Conservation (phyloP, 352 stramenopile species). For the Phytophthora idaei region DNA sequence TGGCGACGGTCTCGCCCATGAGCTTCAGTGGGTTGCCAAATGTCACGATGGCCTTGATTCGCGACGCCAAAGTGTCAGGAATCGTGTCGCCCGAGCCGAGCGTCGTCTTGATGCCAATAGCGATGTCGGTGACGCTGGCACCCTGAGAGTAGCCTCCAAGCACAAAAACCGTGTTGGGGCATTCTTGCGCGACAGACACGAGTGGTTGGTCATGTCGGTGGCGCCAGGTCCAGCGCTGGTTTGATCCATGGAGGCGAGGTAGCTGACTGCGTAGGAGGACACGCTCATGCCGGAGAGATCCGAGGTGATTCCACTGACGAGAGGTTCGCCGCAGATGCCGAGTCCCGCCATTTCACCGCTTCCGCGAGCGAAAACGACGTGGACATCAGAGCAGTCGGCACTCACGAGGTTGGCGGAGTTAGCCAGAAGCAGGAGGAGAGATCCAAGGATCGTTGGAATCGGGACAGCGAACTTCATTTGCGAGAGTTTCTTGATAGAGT, state of each 20-base stretch:
- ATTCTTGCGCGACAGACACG: slow-evolving; percentile 29
- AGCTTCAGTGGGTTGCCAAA: slow-evolving; percentile 44
- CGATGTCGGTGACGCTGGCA: slow-evolving; percentile 38
- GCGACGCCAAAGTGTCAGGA: slow-evolving; percentile 22
- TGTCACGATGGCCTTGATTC: slow-evolving; percentile 44
- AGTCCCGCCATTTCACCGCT: slow-evolving; percentile 12
- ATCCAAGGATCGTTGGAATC: slow-evolving; percentile 5
- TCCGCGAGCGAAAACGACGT: slow-evolving; percentile 13
- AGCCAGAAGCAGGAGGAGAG: background rate
- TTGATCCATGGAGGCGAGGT: slow-evolving; percentile 26
- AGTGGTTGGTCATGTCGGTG: slow-evolving; percentile 46
- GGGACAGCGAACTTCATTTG: background rate
- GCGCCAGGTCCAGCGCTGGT: slow-evolving; percentile 30
- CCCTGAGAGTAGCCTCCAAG: slow-evolving; percentile 43
- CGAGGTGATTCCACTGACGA: slow-evolving; percentile 32
- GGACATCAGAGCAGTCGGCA: slow-evolving; percentile 21
- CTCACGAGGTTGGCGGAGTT: background rate
- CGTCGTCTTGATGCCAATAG: slow-evolving; percentile 35
- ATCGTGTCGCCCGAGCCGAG: slow-evolving; percentile 32
- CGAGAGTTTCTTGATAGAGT: too few species aligned
- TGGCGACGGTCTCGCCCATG: slow-evolving; percentile 31
- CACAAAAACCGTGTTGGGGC: slow-evolving; percentile 38
- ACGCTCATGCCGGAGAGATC: slow-evolving; percentile 35
- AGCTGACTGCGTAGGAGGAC: slow-evolving; percentile 37
- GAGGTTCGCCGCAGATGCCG: slow-evolving; percentile 31